Evolutionary conservation across 495 filamentous ascomycete species (phyloP), one percentile per base, ranked within the genome.

Genomic region (Tetracladium setigerum): DNA sequence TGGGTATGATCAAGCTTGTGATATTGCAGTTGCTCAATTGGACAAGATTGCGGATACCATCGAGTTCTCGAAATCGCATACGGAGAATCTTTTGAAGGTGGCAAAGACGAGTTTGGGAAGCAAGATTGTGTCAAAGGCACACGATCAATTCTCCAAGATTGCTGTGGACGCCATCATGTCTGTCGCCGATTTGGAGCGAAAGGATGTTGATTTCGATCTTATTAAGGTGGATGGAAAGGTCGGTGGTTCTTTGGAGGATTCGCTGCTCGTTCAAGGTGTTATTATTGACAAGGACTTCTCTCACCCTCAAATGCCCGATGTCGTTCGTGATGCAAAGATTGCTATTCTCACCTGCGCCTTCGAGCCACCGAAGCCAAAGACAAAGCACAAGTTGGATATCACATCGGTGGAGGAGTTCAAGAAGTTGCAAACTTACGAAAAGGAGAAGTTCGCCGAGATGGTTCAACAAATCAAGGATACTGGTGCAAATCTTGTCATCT

Each of bases 201-300:
- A 91, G 67, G 92, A 99, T 64, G 94, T 99, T 50, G 90, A 97
- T 58, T 99, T 99, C 62, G 92, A 99, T 67, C 66, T 99, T 53
- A 99, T 99, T 70, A 99, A 99, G 75, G 89, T 99, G 36, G 92
- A 99, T 57, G 90, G 94, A 58, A 99, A 99, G 72, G 86, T 97
- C 13, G 92, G 92, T 42, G 92, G 94, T 48, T 67, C 92, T 2
- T 77, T 99, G n/a, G 90, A 96, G 64, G 92, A 99, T 63, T 84
- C 89, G 3, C 63, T 96, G 18, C 79, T 99, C 31, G 90, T 99
- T 46, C 89, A 96, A 69, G 92, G 92, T 64, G 92, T 99, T 34
- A 92, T 99, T 60, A 78, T 99, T 61, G 92, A 99, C 75, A 99
- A 99, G 71, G 92, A 99, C 66, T 97, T 99, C 72, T 99, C 92